Evolutionary conservation across 306 rosid species (phyloP).

Genomic region (Lotus japonicus): DNA sequence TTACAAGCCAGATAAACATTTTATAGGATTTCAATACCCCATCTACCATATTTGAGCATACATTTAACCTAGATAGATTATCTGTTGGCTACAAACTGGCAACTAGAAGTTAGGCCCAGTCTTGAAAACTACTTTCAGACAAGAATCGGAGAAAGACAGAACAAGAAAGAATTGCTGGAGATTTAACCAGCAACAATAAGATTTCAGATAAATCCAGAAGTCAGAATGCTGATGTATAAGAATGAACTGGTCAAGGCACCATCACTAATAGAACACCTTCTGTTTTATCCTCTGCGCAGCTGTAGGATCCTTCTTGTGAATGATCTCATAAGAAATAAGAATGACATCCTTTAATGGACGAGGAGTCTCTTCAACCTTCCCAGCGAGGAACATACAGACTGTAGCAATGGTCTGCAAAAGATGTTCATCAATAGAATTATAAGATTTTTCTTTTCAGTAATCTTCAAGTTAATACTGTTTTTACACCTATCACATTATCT

Average conservation of each 20-base stretch:
- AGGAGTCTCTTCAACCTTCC: conserved; percentile 99
- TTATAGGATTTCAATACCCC: conserved; percentile 15
- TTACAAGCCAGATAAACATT: conserved; percentile 9
- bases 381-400: conserved; percentile 98
- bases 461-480: neutral
- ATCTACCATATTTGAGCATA: conserved; percentile 9
- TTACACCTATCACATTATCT: conserved; percentile 6
- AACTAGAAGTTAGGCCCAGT: neutral
- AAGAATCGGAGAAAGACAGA: conserved; percentile 9
- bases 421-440: conserved; percentile 9
- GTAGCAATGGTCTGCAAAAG: conserved; percentile 89
- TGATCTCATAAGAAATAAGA: conserved; percentile 87
- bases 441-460: conserved; percentile 7
- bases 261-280: conserved; percentile 56
- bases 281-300: conserved; percentile 91
- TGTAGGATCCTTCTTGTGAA: conserved; percentile 86
- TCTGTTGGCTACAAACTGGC: neutral
- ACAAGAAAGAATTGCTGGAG: conserved; percentile 2
- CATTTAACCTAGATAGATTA: conserved; percentile 18
- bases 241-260: conserved; percentile 27
- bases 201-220: conserved; percentile 13
- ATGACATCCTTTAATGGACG: conserved; percentile 95
- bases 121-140: conserved; percentile 8
- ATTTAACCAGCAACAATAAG: conserved; percentile 6
- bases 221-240: conserved; percentile 12